Conservation (phyloP, 2,329 filamentous ascomycete species). For the Fusarium nanum region DNA sequence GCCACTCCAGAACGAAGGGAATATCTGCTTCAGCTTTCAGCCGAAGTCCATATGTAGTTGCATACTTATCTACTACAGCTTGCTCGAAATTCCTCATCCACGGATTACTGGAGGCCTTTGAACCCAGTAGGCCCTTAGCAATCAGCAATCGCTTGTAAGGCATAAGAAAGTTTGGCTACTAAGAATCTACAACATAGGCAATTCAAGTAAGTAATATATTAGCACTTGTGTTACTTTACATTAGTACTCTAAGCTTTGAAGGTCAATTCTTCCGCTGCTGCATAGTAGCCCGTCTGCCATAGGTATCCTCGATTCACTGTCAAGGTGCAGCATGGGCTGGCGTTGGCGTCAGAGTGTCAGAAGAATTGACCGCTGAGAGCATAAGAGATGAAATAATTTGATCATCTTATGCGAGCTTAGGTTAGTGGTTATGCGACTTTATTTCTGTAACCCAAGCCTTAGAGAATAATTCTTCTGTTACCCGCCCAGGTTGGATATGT, state of each 20-base stretch:
- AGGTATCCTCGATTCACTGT: too few species aligned
- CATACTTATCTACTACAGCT: constrained; percentile 76
- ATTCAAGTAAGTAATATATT: too few species aligned
- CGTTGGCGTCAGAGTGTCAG: background rate
- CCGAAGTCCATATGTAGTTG: constrained; percentile 78
- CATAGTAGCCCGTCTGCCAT: too few species aligned
- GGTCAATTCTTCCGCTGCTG: too few species aligned
- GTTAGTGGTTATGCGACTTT: background rate
- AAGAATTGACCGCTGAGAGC: background rate
- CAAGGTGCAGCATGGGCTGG: too few species aligned
- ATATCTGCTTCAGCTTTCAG: constrained; percentile 75
- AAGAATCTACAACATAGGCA: too few species aligned
- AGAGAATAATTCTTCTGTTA: background rate
- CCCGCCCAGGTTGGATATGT: background rate
- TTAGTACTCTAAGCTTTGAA: too few species aligned
- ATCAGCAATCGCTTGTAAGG: constrained; percentile 65
- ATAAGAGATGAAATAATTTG: background rate
- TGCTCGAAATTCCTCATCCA: constrained; percentile 84
- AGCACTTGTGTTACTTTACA: too few species aligned
- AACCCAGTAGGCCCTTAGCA: constrained; percentile 76
- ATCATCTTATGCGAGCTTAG: background rate
- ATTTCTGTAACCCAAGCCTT: background rate
- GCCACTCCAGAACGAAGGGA: constrained; percentile 84
- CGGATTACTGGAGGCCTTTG: constrained; percentile 67
- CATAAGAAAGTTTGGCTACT: too few species aligned